phyloP scores from a whole-genome alignment of 352 stramenopile genomes.

The Pythium utonaiense region DNA sequence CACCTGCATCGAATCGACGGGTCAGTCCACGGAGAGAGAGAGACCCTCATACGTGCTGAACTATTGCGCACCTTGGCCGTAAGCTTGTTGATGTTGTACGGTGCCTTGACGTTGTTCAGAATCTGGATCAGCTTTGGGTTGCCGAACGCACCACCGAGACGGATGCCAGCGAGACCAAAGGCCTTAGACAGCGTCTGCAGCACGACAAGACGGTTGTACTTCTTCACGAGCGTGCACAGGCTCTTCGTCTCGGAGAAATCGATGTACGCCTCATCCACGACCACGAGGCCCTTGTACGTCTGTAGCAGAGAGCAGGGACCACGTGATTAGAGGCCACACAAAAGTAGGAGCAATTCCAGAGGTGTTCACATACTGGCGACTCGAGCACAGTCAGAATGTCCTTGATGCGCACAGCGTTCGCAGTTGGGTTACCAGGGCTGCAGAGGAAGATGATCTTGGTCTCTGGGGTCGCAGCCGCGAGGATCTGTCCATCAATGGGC shows the following conservation, averaged over 20 bases:
- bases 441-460: constrained; percentile 98
- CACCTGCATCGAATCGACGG: constrained; percentile 25
- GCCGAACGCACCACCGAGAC: constrained; percentile 90
- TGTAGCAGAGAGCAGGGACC: no score
- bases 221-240: constrained; percentile 86
- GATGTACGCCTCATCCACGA: constrained; percentile 98
- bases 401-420: constrained; percentile 89
- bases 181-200: constrained; percentile 98
- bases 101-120: constrained; percentile 99
- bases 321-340: no score
- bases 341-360: no score
- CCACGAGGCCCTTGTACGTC: constrained; percentile 92
- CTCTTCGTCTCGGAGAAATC: constrained; percentile 90
- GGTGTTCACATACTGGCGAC: constrained; percentile 55
- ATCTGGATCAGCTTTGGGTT: constrained; percentile 93
- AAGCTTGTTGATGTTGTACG: constrained; percentile 99
- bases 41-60: no score
- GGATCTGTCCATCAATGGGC: constrained; percentile 53
- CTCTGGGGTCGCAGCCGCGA: constrained; percentile 77
- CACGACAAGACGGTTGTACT: constrained; percentile 94
- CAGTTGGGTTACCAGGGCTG: constrained; percentile 97
- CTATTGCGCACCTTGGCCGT: constrained; percentile 68
- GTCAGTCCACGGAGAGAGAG: not conserved
- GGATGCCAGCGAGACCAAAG: constrained; percentile 97
- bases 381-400: constrained; percentile 90